Evolutionary conservation across 2,329 filamentous ascomycete species (phyloP), one percentile per base, ranked within the genome.

Genomic region (Cryphonectria radicalis): DNA sequence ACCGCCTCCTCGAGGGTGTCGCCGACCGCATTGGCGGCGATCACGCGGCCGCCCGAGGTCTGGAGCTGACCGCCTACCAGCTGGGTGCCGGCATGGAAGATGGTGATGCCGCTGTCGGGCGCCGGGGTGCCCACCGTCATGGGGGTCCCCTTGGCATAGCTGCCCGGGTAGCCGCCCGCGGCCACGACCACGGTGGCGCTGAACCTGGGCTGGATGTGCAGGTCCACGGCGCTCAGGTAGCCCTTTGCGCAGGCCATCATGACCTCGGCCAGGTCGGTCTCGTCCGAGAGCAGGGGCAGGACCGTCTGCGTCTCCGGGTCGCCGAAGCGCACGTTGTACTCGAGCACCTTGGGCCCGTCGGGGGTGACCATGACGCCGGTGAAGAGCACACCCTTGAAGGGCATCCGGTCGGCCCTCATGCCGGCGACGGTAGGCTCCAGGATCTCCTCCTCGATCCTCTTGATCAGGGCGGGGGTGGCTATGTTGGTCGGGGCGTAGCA

Each of bases 171-270:
- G 3, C 96, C 96, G 32, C 92, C 93, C 11, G 96, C 93, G 68
- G 95, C 94, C 25, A 97, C 91, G n/a, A 98, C 94, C 46, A 99
- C 94, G 1, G 95, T 98, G 37, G 94, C 92, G 74, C 94, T 94
- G 78, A 92, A 96, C 73, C 88, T 89, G 65, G 86, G 79, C 72
- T 92, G 88, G 46, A 95, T 83, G 73, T 90, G 90, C 75, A 97
- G 84, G 7, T 87, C 83, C 65, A 94, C 88, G 71, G 88, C 88
- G 73, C 92, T 88, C 25, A 98, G 87, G 78, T 89, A 92, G 55
- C 92, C 91, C 67, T 92, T 88, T 11, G 92, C 89, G 80, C 94
- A 97, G 69, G 94, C 94, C 62, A 95, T 85, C 92, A 98, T 95
- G 72, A 98, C 87, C 79, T 95, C 90, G 0, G 94, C 95, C 66